A percentile compares a stretch with the other conserved stretches of the same genome.
Conservation (phyloP, 352 stramenopile genomes). For the Pythium aphanidermatum region DNA sequence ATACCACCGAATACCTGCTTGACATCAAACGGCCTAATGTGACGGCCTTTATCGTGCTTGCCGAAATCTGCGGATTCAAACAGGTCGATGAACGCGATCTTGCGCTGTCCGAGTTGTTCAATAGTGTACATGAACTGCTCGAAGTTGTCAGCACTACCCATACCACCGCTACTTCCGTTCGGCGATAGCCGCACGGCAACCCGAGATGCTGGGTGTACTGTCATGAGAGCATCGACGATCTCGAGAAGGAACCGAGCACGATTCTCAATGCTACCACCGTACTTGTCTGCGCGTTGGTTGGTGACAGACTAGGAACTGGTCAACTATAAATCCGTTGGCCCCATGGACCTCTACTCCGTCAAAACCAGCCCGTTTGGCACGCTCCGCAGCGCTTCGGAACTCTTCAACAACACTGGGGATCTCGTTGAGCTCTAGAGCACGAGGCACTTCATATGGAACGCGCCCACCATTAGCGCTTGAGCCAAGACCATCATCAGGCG, state of each 20-base stretch:
- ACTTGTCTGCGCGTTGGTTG: slow-evolving; percentile 71
- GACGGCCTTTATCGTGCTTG: slow-evolving; percentile 30
- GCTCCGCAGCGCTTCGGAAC: slow-evolving; percentile 40
- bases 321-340: slow-evolving; percentile 86
- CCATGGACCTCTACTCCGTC: slow-evolving; percentile 65
- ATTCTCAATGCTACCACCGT: slow-evolving; percentile 68
- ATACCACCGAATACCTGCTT: slow-evolving; percentile 13
- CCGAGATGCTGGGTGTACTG: slow-evolving; percentile 2
- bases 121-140: slow-evolving; percentile 37
- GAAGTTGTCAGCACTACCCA: slow-evolving; percentile 39
- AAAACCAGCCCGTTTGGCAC: slow-evolving; percentile 29
- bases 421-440: slow-evolving; percentile 50
- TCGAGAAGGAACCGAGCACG: slow-evolving; percentile 47
- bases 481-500: too few relatives aligned
- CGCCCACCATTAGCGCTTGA: slow-evolving; percentile 2
- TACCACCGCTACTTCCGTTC: slow-evolving; percentile 23
- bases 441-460: slow-evolving; percentile 31
- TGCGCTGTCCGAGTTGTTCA: slow-evolving; percentile 26
- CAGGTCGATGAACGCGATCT: slow-evolving; percentile 34
- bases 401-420: slow-evolving; percentile 55
- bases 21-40: too few relatives aligned
- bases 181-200: slow-evolving; percentile 21
- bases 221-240: slow-evolving; percentile 31
- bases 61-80: slow-evolving; percentile 30
- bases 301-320: slow-evolving; percentile 66